Evolutionary conservation across 2,329 filamentous ascomycete species (phyloP).

Genomic region (Sphaceloma murrayae): DNA sequence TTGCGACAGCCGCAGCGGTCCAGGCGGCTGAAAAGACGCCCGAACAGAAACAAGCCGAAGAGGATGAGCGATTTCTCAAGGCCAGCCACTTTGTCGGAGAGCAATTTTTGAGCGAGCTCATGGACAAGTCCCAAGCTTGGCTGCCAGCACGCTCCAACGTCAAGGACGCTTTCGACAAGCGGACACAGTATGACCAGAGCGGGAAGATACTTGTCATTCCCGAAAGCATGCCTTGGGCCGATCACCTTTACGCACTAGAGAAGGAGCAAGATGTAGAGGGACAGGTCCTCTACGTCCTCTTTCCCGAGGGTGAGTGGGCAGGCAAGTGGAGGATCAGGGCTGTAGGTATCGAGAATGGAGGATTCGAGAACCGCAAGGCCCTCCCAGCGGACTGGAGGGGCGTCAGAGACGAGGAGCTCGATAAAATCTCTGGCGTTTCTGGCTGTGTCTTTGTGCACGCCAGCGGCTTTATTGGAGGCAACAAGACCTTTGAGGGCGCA

Average conservation of each 20-base stretch:
- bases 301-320: constrained; percentile 67
- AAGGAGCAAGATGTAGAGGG: constrained; percentile 41
- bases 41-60: constrained; percentile 52
- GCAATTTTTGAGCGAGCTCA: constrained; percentile 73
- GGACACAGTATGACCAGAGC: constrained; percentile 57
- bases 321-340: constrained; percentile 90
- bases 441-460: constrained; percentile 91
- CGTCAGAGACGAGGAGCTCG: constrained; percentile 75
- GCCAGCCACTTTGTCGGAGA: constrained; percentile 80
- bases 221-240: constrained; percentile 85
- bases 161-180: constrained; percentile 60
- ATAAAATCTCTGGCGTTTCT: constrained; percentile 56
- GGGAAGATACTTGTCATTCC: constrained; percentile 72
- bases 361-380: constrained; percentile 85
- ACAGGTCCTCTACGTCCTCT: constrained; percentile 74
- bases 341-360: constrained; percentile 74
- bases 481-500: constrained; percentile 81
- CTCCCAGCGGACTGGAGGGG: constrained; percentile 89
- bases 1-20: constrained; percentile 8
- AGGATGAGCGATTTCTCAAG: constrained; percentile 68
- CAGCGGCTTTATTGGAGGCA: constrained; percentile 90
- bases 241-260: constrained; percentile 87
- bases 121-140: constrained; percentile 68
- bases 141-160: constrained; percentile 78
- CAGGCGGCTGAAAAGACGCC: constrained; percentile 24